Evolutionary conservation across 208 protist species (phyloP).

Genomic region (Leishmania guyanensis): DNA sequence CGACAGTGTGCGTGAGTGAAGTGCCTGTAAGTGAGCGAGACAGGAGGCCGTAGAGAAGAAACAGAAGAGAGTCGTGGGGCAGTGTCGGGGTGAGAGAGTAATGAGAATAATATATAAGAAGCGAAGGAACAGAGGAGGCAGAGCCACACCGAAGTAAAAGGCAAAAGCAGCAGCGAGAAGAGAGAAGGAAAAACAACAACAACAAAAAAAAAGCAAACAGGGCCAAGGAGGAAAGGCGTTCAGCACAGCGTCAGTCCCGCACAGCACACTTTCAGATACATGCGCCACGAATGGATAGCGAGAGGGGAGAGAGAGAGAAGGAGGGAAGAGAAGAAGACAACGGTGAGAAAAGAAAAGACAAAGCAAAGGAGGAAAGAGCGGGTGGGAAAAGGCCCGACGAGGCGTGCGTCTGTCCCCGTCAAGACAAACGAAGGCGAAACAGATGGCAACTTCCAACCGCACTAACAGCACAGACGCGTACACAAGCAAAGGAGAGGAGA

Average conservation of each 20-base stretch:
- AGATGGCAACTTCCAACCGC: background rate
- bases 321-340: background rate
- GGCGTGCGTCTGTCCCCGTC: background rate
- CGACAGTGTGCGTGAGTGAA: too few species aligned
- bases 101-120: too few species aligned
- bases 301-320: background rate
- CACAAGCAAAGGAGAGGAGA: background rate
- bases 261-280: background rate
- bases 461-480: background rate
- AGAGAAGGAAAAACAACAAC: background rate
- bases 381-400: too few species aligned
- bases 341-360: background rate
- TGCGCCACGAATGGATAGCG: background rate
- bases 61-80: too few species aligned
- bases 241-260: background rate
- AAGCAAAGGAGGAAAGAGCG: too few species aligned
- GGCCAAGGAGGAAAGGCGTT: background rate
- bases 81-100: too few species aligned
- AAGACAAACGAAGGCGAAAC: background rate
- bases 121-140: too few species aligned
- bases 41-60: too few species aligned
- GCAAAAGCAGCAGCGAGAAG: background rate
- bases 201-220: background rate
- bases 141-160: too few species aligned
- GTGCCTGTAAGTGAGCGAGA: too few species aligned